Percentiles rank a stretch among this genome's conserved stretches.
These are phyloP conservation scores for Aspergillus sp. DNA, from an alignment of 2,329 filamentous ascomycete genomes.

Conservation along the genomic window DNA sequence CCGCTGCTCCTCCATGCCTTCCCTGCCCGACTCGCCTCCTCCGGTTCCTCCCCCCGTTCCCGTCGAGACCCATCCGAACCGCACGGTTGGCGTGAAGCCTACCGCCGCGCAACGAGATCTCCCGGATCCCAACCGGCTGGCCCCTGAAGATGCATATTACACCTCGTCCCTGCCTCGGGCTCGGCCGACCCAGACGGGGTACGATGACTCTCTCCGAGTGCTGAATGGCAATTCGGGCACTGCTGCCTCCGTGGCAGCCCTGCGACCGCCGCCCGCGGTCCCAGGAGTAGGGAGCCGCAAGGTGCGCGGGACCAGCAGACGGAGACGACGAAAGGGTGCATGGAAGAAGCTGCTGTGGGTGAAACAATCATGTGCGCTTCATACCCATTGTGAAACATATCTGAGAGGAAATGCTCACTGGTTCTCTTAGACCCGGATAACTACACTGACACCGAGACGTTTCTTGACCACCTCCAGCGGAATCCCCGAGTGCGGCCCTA, in stretches of 20 bases:
- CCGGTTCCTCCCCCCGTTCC: slow-evolving; percentile 47
- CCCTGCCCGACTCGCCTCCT: slow-evolving; percentile 35
- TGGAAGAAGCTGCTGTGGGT: slow-evolving; percentile 99
- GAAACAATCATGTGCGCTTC: slow-evolving; percentile 78
- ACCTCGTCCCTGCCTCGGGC: slow-evolving; percentile 61
- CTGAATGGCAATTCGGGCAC: slow-evolving; percentile 47
- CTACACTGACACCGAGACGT: slow-evolving; percentile 95
- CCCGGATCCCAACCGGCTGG: slow-evolving; percentile 67
- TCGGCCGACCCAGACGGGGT: slow-evolving; percentile 40
- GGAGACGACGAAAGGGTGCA: slow-evolving; percentile 67
- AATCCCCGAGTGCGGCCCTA: slow-evolving; percentile 93
- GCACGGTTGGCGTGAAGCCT: slow-evolving; percentile 39
- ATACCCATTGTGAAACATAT: background rate
- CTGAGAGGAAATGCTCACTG: background rate
- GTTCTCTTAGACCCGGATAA: slow-evolving; percentile 79
- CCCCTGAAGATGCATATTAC: slow-evolving; percentile 81
- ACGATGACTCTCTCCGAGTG: slow-evolving; percentile 38
- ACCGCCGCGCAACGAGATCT: slow-evolving; percentile 42
- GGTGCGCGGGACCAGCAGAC: slow-evolving; percentile 61
- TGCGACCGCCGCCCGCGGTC: slow-evolving; percentile 44
- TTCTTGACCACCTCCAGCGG: slow-evolving; percentile 90
- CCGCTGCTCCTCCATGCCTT: slow-evolving; percentile 34
- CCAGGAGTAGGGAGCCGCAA: slow-evolving; percentile 39
- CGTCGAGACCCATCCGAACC: slow-evolving; percentile 50
- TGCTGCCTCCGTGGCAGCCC: slow-evolving; percentile 42